A percentile compares a stretch with the other conserved stretches of the same genome.
Evolutionary conservation across 495 filamentous ascomycete genomes (phyloP).

Genomic region (Recurvomyces mirabilis): DNA sequence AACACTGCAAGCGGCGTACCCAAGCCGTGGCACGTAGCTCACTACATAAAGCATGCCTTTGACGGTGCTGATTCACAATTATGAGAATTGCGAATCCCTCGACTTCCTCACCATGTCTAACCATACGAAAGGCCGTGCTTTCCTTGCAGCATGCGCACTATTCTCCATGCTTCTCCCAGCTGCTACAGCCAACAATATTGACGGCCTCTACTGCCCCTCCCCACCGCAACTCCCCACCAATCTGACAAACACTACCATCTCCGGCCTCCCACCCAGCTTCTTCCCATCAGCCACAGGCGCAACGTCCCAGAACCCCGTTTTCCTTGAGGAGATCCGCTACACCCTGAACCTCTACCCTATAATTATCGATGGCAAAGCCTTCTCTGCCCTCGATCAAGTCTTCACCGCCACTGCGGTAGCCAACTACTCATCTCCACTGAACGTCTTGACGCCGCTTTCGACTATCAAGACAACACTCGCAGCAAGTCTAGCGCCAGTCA

Average conservation of each 20-base stretch:
- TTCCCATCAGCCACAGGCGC: not conserved
- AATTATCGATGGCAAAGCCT: constrained; percentile 23
- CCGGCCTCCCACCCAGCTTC: not conserved
- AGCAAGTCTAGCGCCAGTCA: constrained; percentile 19
- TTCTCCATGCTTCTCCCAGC: too few species aligned
- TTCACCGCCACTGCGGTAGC: constrained; percentile 27
- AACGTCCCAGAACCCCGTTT: not conserved
- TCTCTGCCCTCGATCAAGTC: constrained; percentile 25
- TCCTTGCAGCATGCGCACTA: too few species aligned
- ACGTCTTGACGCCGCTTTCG: constrained; percentile 17
- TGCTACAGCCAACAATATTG: too few species aligned
- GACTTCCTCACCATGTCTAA: too few species aligned
- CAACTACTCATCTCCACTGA: constrained; percentile 28
- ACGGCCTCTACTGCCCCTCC: too few species aligned
- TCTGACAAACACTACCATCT: not conserved
- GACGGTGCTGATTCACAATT: too few species aligned
- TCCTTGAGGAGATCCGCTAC: not conserved
- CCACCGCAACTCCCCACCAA: too few species aligned
- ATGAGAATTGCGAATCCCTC: too few species aligned
- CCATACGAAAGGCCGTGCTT: too few species aligned
- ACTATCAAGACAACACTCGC: constrained; percentile 14
- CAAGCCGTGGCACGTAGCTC: too few species aligned
- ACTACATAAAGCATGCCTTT: too few species aligned
- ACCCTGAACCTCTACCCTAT: not conserved
- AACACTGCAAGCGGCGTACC: too few species aligned